Evolutionary conservation across 441 rosid genomes (phyloP), one percentile per base, ranked within the genome.

Genomic region (Pelargonium fulgidum): DNA sequence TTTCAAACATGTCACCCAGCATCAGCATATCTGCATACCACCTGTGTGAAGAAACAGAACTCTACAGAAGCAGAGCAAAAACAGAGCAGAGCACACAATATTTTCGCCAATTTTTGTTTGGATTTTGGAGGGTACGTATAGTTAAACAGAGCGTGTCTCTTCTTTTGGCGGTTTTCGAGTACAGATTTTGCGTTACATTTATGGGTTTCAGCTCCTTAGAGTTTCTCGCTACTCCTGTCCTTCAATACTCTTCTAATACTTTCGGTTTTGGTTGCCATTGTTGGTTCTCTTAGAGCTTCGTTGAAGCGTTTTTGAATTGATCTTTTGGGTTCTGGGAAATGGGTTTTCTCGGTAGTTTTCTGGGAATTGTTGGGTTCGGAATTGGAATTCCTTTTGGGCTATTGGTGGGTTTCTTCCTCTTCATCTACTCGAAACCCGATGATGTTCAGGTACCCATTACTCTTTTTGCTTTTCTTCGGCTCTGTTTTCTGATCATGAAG

Each of bases 401-500:
- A 68, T 11, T 83, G 67, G 13, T 83, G 44, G 97, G 97, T 0
- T 91, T 89, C 81, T 79, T 78, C 75, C 66, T 83, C 75, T 84
- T 91, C 73, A 19, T 91, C 16, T 89, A 89, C 73, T 87, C 91
- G 42, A 72, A 79, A 39, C 95, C 93, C 24, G 36, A 71, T 16
- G 77, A 80, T 59, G 77, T 80, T 26, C 69, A 86, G 89, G 94
- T 86, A 75, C 56, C 17, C 56, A 11, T 19, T 50, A 50, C 56
- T 0, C n/a, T 5, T 0, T 48, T 48, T 48, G 9, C 4, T 48
- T 48, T 3, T 3, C 54, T 47, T 48, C 52, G 13, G 14, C 54
- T 48, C 56, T n/a, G 56, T 13, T 4, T 16, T 50, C 11, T 13
- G 56, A 4, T 50, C 59, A 52, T 19, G 59, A 52, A 52, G 59